Evolutionary conservation across 225 moss, liverwort and hornwort genomes (phyloP).

Genomic region (Rhytidiadelphus loreus): DNA sequence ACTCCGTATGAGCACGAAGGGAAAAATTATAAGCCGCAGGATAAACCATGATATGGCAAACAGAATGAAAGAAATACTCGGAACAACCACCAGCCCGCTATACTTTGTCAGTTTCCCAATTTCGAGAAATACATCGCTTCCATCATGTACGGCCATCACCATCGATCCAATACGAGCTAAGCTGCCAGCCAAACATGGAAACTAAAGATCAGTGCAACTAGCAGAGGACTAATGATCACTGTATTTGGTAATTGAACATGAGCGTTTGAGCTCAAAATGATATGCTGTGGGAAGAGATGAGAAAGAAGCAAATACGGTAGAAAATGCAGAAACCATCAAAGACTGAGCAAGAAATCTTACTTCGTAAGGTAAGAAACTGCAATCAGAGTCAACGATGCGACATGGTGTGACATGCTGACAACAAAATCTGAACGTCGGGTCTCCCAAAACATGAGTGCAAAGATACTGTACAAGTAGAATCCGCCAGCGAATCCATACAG

Average conservation of each 20-base stretch:
- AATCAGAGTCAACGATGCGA: slow-evolving; percentile 48
- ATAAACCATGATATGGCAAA: slow-evolving; percentile 48
- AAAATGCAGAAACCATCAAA: neutral
- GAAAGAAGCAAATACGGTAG: neutral
- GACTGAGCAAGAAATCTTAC: slow-evolving; percentile 2
- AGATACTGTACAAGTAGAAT: slow-evolving; percentile 80
- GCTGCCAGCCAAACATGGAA: slow-evolving; percentile 7
- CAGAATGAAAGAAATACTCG: slow-evolving; percentile 34
- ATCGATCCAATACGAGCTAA: slow-evolving; percentile 42
- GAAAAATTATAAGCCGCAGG: slow-evolving; percentile 44
- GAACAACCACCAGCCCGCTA: slow-evolving; percentile 40
- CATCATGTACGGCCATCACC: slow-evolving; percentile 50
- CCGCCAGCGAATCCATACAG: slow-evolving; percentile 70
- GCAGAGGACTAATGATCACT: neutral
- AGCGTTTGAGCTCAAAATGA: neutral
- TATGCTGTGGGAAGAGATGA: neutral
- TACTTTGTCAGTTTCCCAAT: slow-evolving; percentile 55
- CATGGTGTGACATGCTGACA: slow-evolving; percentile 83
- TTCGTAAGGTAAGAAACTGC: slow-evolving; percentile 64
- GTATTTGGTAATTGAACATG: neutral
- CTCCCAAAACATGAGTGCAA: slow-evolving; percentile 79
- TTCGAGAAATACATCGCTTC: slow-evolving; percentile 51
- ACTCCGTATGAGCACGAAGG: slow-evolving; percentile 34
- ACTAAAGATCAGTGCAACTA: neutral
- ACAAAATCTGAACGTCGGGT: slow-evolving; percentile 82